phyloP scores from a whole-genome alignment of 192 early-diverging fungal genomes.

The Diversispora epigaea region DNA sequence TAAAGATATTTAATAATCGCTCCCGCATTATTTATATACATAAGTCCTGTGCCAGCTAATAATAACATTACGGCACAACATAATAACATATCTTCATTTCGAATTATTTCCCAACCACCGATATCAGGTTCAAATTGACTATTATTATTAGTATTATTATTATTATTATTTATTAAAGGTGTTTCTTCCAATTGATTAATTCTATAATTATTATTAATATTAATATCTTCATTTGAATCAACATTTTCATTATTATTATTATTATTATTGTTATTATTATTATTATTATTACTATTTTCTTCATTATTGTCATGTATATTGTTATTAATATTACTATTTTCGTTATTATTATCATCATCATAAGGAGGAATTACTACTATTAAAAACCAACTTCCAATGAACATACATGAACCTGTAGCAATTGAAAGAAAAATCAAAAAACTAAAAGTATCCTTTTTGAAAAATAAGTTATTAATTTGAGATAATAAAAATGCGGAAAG shows the following conservation, averaged over 20 bases:
- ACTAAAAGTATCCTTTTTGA: slow-evolving; percentile 48
- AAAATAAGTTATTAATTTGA: slow-evolving; percentile 53
- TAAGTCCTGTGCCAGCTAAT: slow-evolving; percentile 40
- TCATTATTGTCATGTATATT: not conserved
- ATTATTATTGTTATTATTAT: not conserved
- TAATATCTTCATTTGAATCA: not conserved
- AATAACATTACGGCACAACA: slow-evolving; percentile 34
- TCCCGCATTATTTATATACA: slow-evolving; percentile 49
- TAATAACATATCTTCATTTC: slow-evolving; percentile 28
- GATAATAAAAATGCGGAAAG: slow-evolving; percentile 65
- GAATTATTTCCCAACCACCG: slow-evolving; percentile 37
- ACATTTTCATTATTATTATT: not conserved
- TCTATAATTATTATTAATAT: not conserved
- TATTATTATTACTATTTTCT: not conserved
- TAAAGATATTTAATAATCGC: slow-evolving; percentile 40
- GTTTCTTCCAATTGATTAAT: not conserved
- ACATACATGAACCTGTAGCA: slow-evolving; percentile 46
- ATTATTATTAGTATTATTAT: not conserved
- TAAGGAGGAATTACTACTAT: slow-evolving; percentile 7
- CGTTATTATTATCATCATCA: too few species aligned
- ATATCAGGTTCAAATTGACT: not conserved
- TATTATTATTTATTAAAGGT: slow-evolving; percentile 8
- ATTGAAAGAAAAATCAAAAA: slow-evolving; percentile 56
- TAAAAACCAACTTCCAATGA: slow-evolving; percentile 41
- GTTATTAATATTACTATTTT: not conserved